phyloP scores from a whole-genome alignment of 305 asterid species.

The Fraxinus xanthoxyloides region DNA sequence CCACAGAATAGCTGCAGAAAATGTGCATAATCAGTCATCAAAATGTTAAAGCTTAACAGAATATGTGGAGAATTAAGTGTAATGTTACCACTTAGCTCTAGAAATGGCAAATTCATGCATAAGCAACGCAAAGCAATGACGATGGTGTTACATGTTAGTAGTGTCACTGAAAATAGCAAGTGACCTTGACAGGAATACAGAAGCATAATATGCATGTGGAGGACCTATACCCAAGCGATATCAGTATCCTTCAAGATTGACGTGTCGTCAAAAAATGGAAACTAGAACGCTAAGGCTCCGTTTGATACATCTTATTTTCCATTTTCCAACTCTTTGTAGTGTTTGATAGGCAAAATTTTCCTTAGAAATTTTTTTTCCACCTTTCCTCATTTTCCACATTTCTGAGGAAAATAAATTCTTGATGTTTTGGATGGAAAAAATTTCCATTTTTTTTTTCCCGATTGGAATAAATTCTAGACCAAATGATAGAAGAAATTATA shows the following conservation, averaged over 20 bases:
- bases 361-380: no score
- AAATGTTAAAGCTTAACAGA: conserved; percentile 1
- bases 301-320: no score
- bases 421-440: no score
- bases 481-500: no score
- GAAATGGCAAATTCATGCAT: not conserved
- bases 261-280: not conserved
- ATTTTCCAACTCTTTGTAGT: no score
- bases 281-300: not conserved
- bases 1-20: conserved; percentile 73
- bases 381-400: no score
- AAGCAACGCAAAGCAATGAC: not conserved
- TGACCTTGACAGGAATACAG: not conserved
- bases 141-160: not conserved
- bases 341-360: no score
- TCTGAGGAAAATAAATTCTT: no score
- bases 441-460: no score
- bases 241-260: not conserved
- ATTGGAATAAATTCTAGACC: no score
- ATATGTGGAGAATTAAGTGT: not conserved
- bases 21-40: conserved; percentile 8
- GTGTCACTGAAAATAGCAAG: not conserved
- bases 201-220: not conserved
- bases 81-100: not conserved
- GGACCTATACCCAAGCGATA: not conserved